Evolutionary conservation across 306 rosid genomes (phyloP), one percentile per base, ranked within the genome.

Genomic region (Alnus glutinosa): DNA sequence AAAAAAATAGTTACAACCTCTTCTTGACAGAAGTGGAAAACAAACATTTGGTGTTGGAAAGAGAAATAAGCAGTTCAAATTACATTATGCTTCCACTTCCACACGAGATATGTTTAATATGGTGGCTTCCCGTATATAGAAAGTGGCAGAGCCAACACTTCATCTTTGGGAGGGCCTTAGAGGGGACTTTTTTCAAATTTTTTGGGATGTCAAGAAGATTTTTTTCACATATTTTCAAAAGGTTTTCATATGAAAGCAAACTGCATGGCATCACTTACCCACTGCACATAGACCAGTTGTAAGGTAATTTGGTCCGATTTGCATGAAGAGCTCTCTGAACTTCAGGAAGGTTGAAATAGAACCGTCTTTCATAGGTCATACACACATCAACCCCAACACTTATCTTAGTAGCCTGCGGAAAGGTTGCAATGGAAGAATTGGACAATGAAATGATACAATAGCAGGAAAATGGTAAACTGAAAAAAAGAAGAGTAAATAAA

Each of bases 311-410:
- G n/a, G 98, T 94, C 28, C 97, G 93, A 74, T 94, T 94, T 32
- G 98, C 98, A 76, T 94, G 97, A 48, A 94, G 97, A 75, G 97
- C 98, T 44, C 85, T 87, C 78, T 94, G 98, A 89, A 94, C 97
- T 73, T 94, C 93, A 0, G 97, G 98, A 50, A 87, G 92, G 61
- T 92, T 91, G 58, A 94, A 83, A 82, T 94, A 94, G 34, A 84
- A 81, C 12, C 44, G 59, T 37, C 91, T 89, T 88, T 94, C 97
- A 34, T 9, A 66, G 10, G 23, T 83, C 89, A 89, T 91, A 71
- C 98, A 94, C 5, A 94, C 97, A 86, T 94, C 97, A 75, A 94
- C 87, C 18, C 97, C 93, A 46, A 86, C 5, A 69, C 93, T 94
- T 36, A 84, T 87, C 88, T 90, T 94, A 23, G 97, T 89, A 58